Evolutionary conservation across 148 eudicot species (phyloP).

Genomic region (Euryodendron excelsum): DNA sequence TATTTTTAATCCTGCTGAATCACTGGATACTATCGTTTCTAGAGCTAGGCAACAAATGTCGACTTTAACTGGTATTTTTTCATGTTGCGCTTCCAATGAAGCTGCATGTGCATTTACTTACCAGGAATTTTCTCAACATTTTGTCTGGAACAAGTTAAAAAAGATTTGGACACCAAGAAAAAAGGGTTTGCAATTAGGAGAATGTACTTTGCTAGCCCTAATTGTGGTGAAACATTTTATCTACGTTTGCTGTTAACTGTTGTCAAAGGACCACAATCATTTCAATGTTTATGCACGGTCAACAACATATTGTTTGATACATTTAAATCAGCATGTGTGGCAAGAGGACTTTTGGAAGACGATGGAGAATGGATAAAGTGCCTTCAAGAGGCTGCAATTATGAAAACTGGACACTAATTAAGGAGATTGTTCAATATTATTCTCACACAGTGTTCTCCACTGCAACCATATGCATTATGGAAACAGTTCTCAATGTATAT

Average conservation of each 20-base stretch:
- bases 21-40: background rate
- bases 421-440: background rate
- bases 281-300: too few relatives aligned
- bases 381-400: background rate
- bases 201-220: too few relatives aligned
- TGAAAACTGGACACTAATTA: background rate
- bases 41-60: background rate
- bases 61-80: background rate
- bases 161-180: background rate
- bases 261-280: too few relatives aligned
- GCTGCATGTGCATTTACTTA: background rate
- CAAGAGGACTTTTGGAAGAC: background rate
- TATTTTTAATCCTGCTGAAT: background rate
- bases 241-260: too few relatives aligned
- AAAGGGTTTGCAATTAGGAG: background rate
- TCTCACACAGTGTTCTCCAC: background rate
- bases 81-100: too few relatives aligned
- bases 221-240: too few relatives aligned
- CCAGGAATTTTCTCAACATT: background rate
- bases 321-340: too few relatives aligned
- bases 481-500: background rate
- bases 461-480: background rate
- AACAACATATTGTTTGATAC: too few relatives aligned
- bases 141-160: background rate
- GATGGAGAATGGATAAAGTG: background rate